Conservation (phyloP, 768 basidiomycete genomes). For the Lactarius sanguifluus region DNA sequence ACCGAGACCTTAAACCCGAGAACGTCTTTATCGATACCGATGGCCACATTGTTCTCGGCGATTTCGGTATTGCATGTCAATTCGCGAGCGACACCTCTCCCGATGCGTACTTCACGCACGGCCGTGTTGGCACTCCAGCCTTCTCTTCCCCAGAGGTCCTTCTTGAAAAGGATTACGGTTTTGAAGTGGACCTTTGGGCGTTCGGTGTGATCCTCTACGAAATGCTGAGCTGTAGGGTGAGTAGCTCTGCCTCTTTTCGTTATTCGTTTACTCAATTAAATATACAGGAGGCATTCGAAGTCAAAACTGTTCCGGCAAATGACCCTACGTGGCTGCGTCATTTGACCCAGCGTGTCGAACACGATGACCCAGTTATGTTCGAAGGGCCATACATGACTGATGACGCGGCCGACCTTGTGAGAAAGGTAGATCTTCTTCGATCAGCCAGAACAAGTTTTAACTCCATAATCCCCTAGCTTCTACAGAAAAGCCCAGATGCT, state of each 20-base stretch:
- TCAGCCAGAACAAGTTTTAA: not conserved
- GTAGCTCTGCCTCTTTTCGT: not conserved
- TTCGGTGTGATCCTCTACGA: constrained; percentile 27
- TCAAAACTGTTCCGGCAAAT: constrained; percentile 1
- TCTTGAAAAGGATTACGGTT: constrained; percentile 13
- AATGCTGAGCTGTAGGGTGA: constrained; percentile 19
- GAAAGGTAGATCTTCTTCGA: not conserved
- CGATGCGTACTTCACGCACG: not conserved
- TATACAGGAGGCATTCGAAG: constrained; percentile 17
- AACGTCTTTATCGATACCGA: constrained; percentile 90
- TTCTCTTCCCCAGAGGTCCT: constrained; percentile 28
- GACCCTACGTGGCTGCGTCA: constrained; percentile 19
- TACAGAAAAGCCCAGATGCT: constrained; percentile 2
- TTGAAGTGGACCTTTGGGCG: constrained; percentile 27
- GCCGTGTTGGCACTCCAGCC: constrained; percentile 20
- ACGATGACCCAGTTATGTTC: constrained; percentile 6
- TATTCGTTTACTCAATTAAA: not conserved
- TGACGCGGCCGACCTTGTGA: constrained; percentile 19
- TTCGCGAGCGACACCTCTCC: constrained; percentile 75
- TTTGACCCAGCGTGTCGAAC: constrained; percentile 5
- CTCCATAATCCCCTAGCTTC: not conserved
- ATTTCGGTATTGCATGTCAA: constrained; percentile 96
- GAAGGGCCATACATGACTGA: constrained; percentile 14
- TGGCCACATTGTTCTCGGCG: constrained; percentile 85
- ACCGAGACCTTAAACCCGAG: constrained; percentile 99